Base-by-base conservation (phyloP, 495 filamentous ascomycete species). In the Penicillium goetzii region DNA sequence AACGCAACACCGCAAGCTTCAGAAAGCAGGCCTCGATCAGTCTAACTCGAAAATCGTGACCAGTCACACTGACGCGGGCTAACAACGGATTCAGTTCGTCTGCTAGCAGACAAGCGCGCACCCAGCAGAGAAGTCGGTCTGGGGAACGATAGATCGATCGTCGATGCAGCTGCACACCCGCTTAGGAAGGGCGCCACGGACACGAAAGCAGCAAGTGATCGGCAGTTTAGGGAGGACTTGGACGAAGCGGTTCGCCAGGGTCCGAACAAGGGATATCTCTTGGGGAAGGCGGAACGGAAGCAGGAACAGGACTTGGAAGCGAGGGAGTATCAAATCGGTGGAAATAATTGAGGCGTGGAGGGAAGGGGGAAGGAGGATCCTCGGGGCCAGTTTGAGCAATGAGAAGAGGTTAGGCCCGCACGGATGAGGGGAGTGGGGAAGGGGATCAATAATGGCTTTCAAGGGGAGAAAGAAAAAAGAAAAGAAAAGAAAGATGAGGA, bases 201-300 rank as follows among this genome's bases (percentile, higher is more conserved):
- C 14, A 32, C 65, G 63, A 55, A 68, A 59, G 21, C 21, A 69
- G 64, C 56, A 60, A 69, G 26, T 59, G 70, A 73, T 73, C 68
- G 66, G 49, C 70, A 51, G 64, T 23, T 9, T 36, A 36, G 50
- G 25, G 49, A 47, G 47, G 47, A 32, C 40, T 56, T 28, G 32
- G 64, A 65, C 58, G 57, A 36, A 53, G 59, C 59, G 55, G 57
- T 52, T 41, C 34, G 23, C 26, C 45, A 30, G 28, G 56, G 25
- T 58, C 45, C 21, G 56, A 65, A 66, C 60, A 65, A 63, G 67
- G 66, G 62, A 65, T n/a, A n/a, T 58, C 40, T 56, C 26, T 15
- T 17, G 32, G 15, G 45, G 40, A 50, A 11, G 17, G 47, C 26
- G 30, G 52, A 55, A 56, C 33, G 57, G 33, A 34, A 40, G 15